Base-by-base conservation (phyloP, 768 basidiomycete genomes). In the Naganishia vaughanmartiniae region DNA sequence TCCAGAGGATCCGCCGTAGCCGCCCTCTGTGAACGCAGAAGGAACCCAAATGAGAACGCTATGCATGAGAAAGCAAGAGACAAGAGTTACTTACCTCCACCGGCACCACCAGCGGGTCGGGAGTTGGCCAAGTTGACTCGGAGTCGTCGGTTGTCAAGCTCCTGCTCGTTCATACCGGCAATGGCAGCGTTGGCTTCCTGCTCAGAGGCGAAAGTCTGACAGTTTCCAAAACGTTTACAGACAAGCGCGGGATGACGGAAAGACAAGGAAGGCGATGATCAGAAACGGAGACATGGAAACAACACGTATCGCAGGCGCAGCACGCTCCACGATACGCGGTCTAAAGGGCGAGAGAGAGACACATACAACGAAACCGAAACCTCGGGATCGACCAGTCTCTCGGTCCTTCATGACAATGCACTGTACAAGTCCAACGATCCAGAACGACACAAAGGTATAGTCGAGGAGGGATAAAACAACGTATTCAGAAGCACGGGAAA, bases 361-460 rank as follows among this genome's bases (percentile, higher is more conserved):
- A 81, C 79, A 67, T 71, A 81, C 93, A 72, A 97, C 93, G 83
- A 97, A 97, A 73, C 94, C 94, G 82, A 97, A 97, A 79, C 94
- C 94, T 80, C 94, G 90, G 74, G 92, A 95, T 79, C 94, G 92
- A 72, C 92, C 91, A 74, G 95, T 97, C 80, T 96, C 95, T 80
- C 93, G 92, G 84, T 98, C 94, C 84, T 92, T 90, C 93, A 95
- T 95, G 82, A 95, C 93, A 84, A 95, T 93, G 76, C 90, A 90
- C 92, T 96, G 83, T 66, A 17, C n/a, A 14, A 58, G 68, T 60
- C 24, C n/a, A 54, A 67, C 21, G 51, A 36, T 36, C 42, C 42
- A 67, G 24, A 54, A 15, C 55, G 36, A 39, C 31, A 12, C 48
- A 51, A 7, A 1, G 21, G 24, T n/a, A 30, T 42, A 24, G 33